A percentile compares a stretch with the other conserved stretches of the same genome.
These are phyloP conservation scores for Diaporthe sp. DNA, from an alignment of 2,329 filamentous ascomycete species.

Conservation along the genomic window DNA sequence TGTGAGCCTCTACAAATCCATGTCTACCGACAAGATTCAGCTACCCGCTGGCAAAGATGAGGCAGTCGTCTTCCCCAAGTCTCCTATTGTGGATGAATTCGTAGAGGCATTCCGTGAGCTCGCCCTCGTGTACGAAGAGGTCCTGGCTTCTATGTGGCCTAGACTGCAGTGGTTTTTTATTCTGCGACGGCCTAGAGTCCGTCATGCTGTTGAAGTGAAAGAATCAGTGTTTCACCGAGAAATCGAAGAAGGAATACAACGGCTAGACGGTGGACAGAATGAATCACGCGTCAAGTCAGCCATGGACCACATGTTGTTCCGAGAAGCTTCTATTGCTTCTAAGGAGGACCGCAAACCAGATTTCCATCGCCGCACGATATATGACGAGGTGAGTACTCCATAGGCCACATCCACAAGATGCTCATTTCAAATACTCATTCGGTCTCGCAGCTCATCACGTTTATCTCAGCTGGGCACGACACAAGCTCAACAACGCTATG, in stretches of 20 bases:
- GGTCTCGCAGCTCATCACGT: not conserved
- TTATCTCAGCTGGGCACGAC: constrained; percentile 33
- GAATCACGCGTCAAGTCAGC: constrained; percentile 36
- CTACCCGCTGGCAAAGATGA: not conserved
- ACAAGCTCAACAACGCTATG: constrained; percentile 39
- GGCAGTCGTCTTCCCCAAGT: not conserved
- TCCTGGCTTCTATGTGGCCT: constrained; percentile 1
- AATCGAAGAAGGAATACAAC: constrained; percentile 37
- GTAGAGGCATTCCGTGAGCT: constrained; percentile 17
- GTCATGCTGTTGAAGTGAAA: constrained; percentile 34
- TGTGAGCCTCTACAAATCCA: not conserved
- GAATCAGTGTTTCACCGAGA: constrained; percentile 38
- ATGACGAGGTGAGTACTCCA: constrained; percentile 42
- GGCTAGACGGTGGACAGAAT: constrained; percentile 36
- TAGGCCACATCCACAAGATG: not conserved
- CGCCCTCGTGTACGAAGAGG: not conserved
- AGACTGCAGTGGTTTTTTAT: constrained; percentile 6
- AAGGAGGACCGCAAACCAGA: constrained; percentile 45
- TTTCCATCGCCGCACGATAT: constrained; percentile 44
- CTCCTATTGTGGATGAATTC: not conserved
- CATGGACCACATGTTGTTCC: constrained; percentile 47
- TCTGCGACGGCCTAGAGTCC: not conserved
- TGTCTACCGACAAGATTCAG: not conserved
- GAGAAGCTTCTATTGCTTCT: constrained; percentile 44
- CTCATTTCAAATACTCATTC: not conserved